Base-by-base conservation (phyloP, 192 early-diverging fungal species). In the Oehlia diaphana region DNA sequence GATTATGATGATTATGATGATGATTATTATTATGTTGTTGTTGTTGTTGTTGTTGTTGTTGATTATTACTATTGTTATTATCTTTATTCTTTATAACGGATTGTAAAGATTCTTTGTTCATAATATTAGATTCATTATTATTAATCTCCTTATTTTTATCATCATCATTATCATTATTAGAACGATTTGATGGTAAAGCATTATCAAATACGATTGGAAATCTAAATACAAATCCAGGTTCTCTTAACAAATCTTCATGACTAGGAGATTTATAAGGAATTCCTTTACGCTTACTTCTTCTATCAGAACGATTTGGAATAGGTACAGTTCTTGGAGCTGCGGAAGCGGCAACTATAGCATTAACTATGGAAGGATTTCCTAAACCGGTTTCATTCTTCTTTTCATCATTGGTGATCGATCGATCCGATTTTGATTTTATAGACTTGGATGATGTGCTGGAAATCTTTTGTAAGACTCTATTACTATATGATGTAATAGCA, bases 281-380 rank as follows among this genome's bases (percentile, higher is more conserved):
- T n/a, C 76, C 76, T 49, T 78, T 78, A 23, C 76, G 61, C 33
- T 78, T 78, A 53, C 76, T 42, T 67, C 67, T 78, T 31, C 44
- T 28, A 28, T 4, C 13, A 19, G 49, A 33, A 5, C 21, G 47
- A 9, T 23, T 14, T 21, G 44, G 23, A 50, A 39, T 10, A 63
- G 19, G 26, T n/a, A n/a, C 16, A 35, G 19, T 75, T 62, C 14
- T 23, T 26, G 28, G 19, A 8, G 44, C 23, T 4, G 28, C 23
- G 1, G 58, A n/a, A 16, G 61, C 35, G 12, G 74, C 14, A 35
- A 63, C 74, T 6, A 23, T 63, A 8, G 35, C n/a, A 12, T 47
- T 26, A 10, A 21, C 23, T 26, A 31, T 47, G 14, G 42, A 53
- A 53, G 49, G 2, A 13, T 37, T 71, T 39, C 39, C 39, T 8